Percentiles rank a stretch among this genome's conserved stretches.
phyloP scores from a whole-genome alignment of 2,329 filamentous ascomycete genomes.

The Periglandula ipomoeae region DNA sequence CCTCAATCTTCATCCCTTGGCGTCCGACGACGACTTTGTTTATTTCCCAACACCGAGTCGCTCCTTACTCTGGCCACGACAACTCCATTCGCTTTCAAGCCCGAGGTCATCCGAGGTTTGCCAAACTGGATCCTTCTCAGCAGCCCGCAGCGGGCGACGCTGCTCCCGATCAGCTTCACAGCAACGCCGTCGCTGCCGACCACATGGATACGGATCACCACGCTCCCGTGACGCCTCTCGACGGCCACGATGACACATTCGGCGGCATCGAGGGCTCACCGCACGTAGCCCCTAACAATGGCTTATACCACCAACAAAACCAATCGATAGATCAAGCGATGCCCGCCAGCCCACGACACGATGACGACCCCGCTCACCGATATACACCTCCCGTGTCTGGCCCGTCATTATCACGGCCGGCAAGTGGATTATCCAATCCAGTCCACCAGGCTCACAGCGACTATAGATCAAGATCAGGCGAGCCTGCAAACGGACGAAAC shows the following conservation, averaged over 20 bases:
- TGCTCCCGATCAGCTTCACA: constrained; percentile 14
- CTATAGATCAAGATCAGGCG: constrained; percentile 31
- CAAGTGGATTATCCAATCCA: constrained; percentile 44
- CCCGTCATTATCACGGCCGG: constrained; percentile 42
- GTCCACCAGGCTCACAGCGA: constrained; percentile 32
- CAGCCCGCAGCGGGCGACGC: constrained; percentile 17
- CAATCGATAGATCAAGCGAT: constrained; percentile 42
- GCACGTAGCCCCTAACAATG: constrained; percentile 27
- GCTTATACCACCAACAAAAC: constrained; percentile 34
- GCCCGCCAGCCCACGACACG: constrained; percentile 28
- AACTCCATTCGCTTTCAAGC: constrained; percentile 2
- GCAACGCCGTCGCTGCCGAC: constrained; percentile 37
- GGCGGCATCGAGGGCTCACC: constrained; percentile 40
- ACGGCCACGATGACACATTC: constrained; percentile 39
- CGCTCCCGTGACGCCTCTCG: constrained; percentile 17
- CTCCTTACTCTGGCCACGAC: constrained; percentile 8
- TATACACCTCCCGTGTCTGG: constrained; percentile 39
- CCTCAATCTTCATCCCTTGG: constrained; percentile 5
- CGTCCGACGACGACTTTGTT: constrained; percentile 10
- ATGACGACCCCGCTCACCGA: constrained; percentile 33
- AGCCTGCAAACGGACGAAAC: constrained; percentile 43
- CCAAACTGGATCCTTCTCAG: constrained; percentile 45
- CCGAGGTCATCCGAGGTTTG: constrained; percentile 10
- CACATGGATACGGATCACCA: constrained; percentile 35
- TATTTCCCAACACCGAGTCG: not conserved